Evolutionary conservation across 2,329 filamentous ascomycete genomes (phyloP), one percentile per base, ranked within the genome.

Genomic region (Nectriaceae sp.): DNA sequence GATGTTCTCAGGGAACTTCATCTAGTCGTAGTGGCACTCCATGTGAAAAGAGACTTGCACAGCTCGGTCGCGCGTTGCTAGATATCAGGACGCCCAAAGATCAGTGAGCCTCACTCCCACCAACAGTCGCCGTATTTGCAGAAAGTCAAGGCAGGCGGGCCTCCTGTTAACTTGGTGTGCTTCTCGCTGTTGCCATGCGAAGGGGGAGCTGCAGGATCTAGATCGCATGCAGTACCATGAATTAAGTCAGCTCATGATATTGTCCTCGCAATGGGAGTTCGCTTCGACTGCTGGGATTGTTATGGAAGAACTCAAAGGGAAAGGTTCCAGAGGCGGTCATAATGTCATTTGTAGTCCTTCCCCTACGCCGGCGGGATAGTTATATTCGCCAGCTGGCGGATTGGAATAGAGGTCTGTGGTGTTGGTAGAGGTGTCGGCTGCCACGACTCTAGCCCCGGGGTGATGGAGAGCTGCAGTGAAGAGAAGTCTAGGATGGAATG

Each of bases 111-210:
- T 39, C 49, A 54, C 11, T 26, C 36, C 31, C 50, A 46, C 49
- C 46, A 56, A 36, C 51, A 58, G 41, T 50, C 44, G 21, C 48
- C 53, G 42, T 42, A 50, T 2, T 42, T 22, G 42, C 48, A 59
- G 5, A 33, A 18, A 36, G 31, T 37, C 8, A 33, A 20, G 24
- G 42, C 40, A 6, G 44, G 40, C 4, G 3, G 52, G 26, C n/a
- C 37, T 20, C 24, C 42, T 40, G 13, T 47, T 46, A n/a, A 42
- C 24, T 18, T 46, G 36, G 21, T 47, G 40, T 3, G 42, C 42
- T 10, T 33, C 29, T 15, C 20, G 29, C 29, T 26, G 41, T 22
- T n/a, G n/a, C n/a, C n/a, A n/a, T n/a, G n/a, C n/a, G n/a, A n/a
- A n/a, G n/a, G n/a, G n/a, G n/a, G n/a, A n/a, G n/a, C n/a, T n/a